Evolutionary conservation across 192 early-diverging fungal genomes (phyloP).

Genomic region (Mortierella claussenii): DNA sequence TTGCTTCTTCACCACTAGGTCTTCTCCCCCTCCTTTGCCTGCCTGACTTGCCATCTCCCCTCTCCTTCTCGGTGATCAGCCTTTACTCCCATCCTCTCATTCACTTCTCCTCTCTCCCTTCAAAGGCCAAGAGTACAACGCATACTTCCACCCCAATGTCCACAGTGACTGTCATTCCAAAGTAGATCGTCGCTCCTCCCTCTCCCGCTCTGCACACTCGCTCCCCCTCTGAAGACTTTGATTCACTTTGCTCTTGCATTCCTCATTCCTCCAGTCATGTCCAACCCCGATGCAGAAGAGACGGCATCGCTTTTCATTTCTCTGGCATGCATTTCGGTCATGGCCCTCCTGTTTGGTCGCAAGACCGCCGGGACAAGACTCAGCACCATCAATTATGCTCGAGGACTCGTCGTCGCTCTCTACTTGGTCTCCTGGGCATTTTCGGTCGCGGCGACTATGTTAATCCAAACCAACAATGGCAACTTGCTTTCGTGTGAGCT

Average conservation of each 20-base stretch:
- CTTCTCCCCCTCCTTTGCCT: background rate
- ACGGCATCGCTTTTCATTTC: slow-evolving; percentile 43
- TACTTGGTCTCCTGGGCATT: slow-evolving; percentile 54
- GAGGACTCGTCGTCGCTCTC: slow-evolving; percentile 44
- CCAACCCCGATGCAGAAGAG: slow-evolving; percentile 17
- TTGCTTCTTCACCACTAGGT: background rate
- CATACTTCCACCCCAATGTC: too few species aligned
- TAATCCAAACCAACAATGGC: slow-evolving; percentile 57
- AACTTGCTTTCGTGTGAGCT: slow-evolving; percentile 53
- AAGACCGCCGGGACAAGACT: slow-evolving; percentile 54
- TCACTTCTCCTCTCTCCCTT: too few species aligned
- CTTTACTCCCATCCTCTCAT: too few species aligned
- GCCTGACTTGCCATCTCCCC: too few species aligned
- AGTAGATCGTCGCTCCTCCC: background rate
- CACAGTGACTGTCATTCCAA: too few species aligned
- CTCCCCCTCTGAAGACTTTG: background rate
- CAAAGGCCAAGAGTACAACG: too few species aligned
- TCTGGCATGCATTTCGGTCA: slow-evolving; percentile 51
- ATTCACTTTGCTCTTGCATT: background rate
- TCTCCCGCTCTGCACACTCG: too few species aligned
- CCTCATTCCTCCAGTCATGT: slow-evolving; percentile 4
- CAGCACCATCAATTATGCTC: slow-evolving; percentile 52
- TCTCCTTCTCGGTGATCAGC: background rate
- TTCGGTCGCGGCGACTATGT: slow-evolving; percentile 50
- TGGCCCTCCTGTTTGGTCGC: slow-evolving; percentile 56